Evolutionary conservation across 2,329 filamentous ascomycete species (phyloP), one percentile per base, ranked within the genome.

Genomic region (Aspergillus novofumigatus): DNA sequence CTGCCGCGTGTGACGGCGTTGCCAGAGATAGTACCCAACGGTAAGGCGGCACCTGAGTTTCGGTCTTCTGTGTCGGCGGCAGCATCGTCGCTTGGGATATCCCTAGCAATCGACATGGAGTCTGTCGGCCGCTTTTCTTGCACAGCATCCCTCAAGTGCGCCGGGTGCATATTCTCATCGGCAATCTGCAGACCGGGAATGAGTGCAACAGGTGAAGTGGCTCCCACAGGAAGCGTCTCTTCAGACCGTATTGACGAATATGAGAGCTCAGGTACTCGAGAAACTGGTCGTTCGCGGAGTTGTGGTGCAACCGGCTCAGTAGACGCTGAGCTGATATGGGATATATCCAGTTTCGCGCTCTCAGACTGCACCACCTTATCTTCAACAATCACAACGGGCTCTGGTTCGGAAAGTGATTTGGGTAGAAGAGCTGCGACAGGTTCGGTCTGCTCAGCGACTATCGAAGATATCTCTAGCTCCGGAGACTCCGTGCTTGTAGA

Each of bases 11-110:
- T 61, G 28, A 69, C 60, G 49, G 79, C 74, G 66, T 89, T 89
- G 54, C 77, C 77, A n/a, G 86, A 85, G 11, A 88, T 79, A 65
- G 87, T 83, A 69, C 79, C 83, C 65, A 90, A 81, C 79, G 60
- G 85, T 80, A 50, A 78, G 80, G 61, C 80, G 11, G 56, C 61
- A 52, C 62, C 65, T 42, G 55, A 52, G 11, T 62, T 56, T 14
- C 63, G 52, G 9, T 69, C 63, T 65, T 53, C 77, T 63, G 4
- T 70, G 69, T 25, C 72, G 70, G 45, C 75, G 23, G 72, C 73
- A 14, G 77, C 78, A 41, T 81, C 81, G 62, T 86, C 83, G 45
- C 81, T 78, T 3, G 84, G 85, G 59, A 85, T 83, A 65, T 90
- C 86, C 67, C 89, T 86, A 3, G 84, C 84, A 68, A 89, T 79